A percentile compares a stretch with the other conserved stretches of the same genome.
phyloP scores from a whole-genome alignment of 495 filamentous ascomycete species.

The Aspergillus hancockii region DNA sequence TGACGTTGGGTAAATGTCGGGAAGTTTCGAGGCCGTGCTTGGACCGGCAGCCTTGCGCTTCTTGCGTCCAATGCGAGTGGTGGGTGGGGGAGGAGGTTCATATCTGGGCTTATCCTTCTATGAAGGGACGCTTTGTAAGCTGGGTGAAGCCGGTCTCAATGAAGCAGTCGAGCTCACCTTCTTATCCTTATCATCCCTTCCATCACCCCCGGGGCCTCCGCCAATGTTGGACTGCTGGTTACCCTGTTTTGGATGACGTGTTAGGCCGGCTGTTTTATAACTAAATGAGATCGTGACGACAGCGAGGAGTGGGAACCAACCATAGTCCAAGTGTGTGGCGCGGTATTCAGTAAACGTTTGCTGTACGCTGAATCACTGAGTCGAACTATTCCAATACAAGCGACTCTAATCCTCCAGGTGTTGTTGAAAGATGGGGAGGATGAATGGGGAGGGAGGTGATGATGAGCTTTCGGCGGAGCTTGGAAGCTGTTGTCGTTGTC shows the following conservation, averaged over 20 bases:
- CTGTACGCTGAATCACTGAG: not conserved
- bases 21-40: slow-evolving; percentile 91
- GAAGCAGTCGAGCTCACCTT: slow-evolving; percentile 63
- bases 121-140: slow-evolving; percentile 22
- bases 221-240: slow-evolving; percentile 89
- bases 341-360: not conserved
- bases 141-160: not conserved
- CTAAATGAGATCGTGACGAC: slow-evolving; percentile 9
- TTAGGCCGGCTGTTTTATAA: slow-evolving; percentile 23
- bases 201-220: slow-evolving; percentile 68
- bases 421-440: slow-evolving; percentile 6
- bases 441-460: slow-evolving; percentile 13
- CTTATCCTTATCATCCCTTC: slow-evolving; percentile 87
- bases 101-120: slow-evolving; percentile 99
- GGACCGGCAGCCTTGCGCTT: slow-evolving; percentile 92
- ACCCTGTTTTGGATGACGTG: slow-evolving; percentile 36
- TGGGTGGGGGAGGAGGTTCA: slow-evolving; percentile 94
- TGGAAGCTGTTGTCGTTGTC: slow-evolving; percentile 26
- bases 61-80: slow-evolving; percentile 96
- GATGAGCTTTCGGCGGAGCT: slow-evolving; percentile 16
- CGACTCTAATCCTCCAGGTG: slow-evolving; percentile 22
- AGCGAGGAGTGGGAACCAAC: slow-evolving; percentile 27
- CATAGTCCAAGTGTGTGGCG: slow-evolving; percentile 29
- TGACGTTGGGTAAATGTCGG: slow-evolving; percentile 89
- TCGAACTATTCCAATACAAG: slow-evolving; percentile 3